These are phyloP conservation scores for Coix lacrymajobi DNA, from an alignment of 176 grass and related monocot genomes.

Conservation along the genomic window DNA sequence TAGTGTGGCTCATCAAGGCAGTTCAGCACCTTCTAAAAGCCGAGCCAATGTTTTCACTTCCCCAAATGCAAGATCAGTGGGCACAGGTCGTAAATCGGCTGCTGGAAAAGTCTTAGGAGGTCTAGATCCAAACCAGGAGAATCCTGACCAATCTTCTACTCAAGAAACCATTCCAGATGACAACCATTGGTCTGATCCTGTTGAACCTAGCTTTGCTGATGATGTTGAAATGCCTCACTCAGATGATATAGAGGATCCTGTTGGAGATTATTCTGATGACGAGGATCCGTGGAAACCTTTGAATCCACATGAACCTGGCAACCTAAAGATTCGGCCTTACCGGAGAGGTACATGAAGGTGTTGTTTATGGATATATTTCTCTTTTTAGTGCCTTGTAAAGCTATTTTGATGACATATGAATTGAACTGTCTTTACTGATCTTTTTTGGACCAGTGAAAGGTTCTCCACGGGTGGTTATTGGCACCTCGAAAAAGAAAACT, in stretches of 20 bases:
- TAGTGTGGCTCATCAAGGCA: slow-evolving; percentile 11
- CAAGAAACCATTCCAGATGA: slow-evolving; percentile 35
- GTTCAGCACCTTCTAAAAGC: slow-evolving; percentile 45
- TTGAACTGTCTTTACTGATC: slow-evolving; percentile 33
- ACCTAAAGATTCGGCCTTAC: slow-evolving; percentile 78
- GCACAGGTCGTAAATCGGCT: slow-evolving; percentile 35
- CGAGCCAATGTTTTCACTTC: slow-evolving; percentile 41
- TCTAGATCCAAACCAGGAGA: slow-evolving; percentile 13
- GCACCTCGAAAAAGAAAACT: slow-evolving; percentile 34
- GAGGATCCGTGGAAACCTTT: slow-evolving; percentile 76
- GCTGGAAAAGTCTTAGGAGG: slow-evolving; percentile 34
- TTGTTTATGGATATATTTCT: slow-evolving; percentile 14
- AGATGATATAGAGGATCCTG: slow-evolving; percentile 47
- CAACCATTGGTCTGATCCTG: slow-evolving; percentile 28
- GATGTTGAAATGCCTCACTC: slow-evolving; percentile 23
- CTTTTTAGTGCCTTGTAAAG: slow-evolving; percentile 15
- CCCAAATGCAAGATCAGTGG: slow-evolving; percentile 57
- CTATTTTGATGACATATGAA: slow-evolving; percentile 13
- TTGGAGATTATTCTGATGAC: slow-evolving; percentile 62
- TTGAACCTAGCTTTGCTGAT: slow-evolving; percentile 32
- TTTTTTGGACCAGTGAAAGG: slow-evolving; percentile 60
- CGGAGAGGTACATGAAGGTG: slow-evolving; percentile 51
- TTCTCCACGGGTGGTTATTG: slow-evolving; percentile 41
- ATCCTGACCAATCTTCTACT: slow-evolving; percentile 11
- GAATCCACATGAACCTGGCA: slow-evolving; percentile 84